These are phyloP conservation scores for Aureobasidium subglaciale DNA, from an alignment of 2,329 filamentous ascomycete species.

Conservation along the genomic window DNA sequence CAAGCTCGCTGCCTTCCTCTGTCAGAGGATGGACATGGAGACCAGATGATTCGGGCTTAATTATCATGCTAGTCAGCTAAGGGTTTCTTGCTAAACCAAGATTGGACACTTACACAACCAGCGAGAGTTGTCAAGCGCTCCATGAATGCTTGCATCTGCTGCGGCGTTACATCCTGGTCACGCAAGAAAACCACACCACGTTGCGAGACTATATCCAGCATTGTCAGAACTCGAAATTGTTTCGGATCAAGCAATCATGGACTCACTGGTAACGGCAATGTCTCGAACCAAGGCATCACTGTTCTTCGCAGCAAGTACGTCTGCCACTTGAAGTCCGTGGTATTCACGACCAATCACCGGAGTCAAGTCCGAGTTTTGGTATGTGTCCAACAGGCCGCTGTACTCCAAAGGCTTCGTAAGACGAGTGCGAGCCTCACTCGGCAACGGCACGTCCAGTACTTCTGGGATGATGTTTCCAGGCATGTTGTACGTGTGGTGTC, in stretches of 20 bases:
- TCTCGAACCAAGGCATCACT: conserved; percentile 18
- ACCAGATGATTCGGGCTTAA: conserved; percentile 40
- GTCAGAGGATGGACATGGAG: conserved; percentile 51
- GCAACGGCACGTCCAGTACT: background rate
- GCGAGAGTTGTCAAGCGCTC: conserved; percentile 38
- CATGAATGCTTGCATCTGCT: conserved; percentile 41
- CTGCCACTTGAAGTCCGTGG: conserved; percentile 17
- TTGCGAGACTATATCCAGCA: conserved; percentile 33
- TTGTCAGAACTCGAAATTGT: background rate
- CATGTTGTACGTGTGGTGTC: background rate
- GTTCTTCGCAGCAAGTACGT: conserved; percentile 16
- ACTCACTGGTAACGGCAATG: conserved; percentile 16
- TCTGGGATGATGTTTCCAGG: conserved; percentile 13
- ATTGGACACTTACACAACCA: conserved; percentile 30
- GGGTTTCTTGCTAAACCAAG: background rate
- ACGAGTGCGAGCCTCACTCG: conserved; percentile 8
- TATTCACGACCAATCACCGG: conserved; percentile 15
- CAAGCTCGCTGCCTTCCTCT: conserved; percentile 46
- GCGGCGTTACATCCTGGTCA: conserved; percentile 40
- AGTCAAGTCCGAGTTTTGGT: conserved; percentile 12
- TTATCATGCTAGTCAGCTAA: conserved; percentile 7
- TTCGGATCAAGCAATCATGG: background rate
- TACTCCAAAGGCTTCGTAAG: conserved; percentile 14
- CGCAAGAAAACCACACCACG: conserved; percentile 47
- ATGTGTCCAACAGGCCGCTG: conserved; percentile 5